Evolutionary conservation across 1,139 yeast genomes (phyloP).

Genomic region (Saccharomyces hybrid): DNA sequence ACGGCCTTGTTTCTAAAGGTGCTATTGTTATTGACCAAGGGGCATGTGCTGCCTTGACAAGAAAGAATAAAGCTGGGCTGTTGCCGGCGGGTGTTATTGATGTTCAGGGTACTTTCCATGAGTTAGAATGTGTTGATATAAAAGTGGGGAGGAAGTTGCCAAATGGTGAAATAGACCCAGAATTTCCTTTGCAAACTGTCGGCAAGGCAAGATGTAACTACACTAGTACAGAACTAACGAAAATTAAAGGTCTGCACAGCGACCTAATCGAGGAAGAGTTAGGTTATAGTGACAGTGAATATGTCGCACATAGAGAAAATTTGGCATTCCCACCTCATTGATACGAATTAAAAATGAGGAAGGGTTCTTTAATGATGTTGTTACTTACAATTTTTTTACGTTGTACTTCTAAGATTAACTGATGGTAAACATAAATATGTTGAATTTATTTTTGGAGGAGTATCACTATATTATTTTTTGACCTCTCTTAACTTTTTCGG

Average conservation of each 20-base stretch:
- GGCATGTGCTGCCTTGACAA: constrained; percentile 76
- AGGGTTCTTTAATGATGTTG: not conserved
- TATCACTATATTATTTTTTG: no score
- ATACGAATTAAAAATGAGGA: not conserved
- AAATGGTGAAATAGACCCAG: constrained; percentile 35
- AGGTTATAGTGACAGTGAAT: constrained; percentile 90
- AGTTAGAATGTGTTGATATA: constrained; percentile 26
- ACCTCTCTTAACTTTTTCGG: no score
- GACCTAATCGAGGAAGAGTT: constrained; percentile 60
- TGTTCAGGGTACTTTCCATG: constrained; percentile 33
- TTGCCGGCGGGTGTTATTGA: constrained; percentile 83
- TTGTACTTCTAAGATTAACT: not conserved
- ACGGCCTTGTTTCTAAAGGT: constrained; percentile 81
- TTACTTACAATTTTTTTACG: not conserved
- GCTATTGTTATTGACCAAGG: constrained; percentile 74
- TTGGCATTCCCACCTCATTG: constrained; percentile 71
- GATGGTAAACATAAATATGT: not conserved
- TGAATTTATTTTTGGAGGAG: no score
- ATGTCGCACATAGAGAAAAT: constrained; percentile 86
- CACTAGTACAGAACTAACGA: constrained; percentile 63
- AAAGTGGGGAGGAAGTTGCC: constrained; percentile 42
- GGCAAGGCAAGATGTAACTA: constrained; percentile 93
- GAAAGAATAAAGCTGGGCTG: constrained; percentile 82
- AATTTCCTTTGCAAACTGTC: constrained; percentile 45
- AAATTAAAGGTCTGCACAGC: constrained; percentile 78